These are phyloP conservation scores for Aspergillus intermedius DNA, from an alignment of 2,329 filamentous ascomycete genomes.

Conservation along the genomic window DNA sequence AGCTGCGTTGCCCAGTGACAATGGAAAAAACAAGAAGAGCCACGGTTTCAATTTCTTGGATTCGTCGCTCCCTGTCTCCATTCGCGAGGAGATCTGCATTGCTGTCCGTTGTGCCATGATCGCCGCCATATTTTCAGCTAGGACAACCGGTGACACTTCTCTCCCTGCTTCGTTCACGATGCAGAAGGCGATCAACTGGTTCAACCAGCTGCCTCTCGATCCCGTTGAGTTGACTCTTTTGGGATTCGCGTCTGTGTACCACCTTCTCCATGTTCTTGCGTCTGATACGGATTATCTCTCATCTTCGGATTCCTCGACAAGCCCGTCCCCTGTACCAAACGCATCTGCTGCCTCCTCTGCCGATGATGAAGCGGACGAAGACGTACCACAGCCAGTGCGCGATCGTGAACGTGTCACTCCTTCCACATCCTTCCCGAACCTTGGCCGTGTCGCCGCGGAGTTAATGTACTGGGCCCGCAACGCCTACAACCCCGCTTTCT, in stretches of 20 bases:
- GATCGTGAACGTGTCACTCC: conserved; percentile 1
- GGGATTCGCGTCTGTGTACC: conserved; percentile 37
- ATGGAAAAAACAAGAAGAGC: conserved; percentile 22
- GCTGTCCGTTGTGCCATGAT: conserved; percentile 56
- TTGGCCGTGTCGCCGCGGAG: conserved; percentile 34
- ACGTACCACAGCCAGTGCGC: background rate
- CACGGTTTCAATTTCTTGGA: conserved; percentile 44
- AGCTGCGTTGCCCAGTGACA: conserved; percentile 44
- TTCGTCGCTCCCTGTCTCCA: conserved; percentile 46
- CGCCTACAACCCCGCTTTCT: conserved; percentile 39
- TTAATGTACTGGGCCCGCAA: conserved; percentile 41
- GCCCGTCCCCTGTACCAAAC: conserved; percentile 12
- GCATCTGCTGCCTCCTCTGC: conserved; percentile 16
- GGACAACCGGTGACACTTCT: conserved; percentile 25
- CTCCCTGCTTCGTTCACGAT: conserved; percentile 32
- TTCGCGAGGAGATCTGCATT: conserved; percentile 49
- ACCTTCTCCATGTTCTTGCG: conserved; percentile 35
- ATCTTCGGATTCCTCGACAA: conserved; percentile 28
- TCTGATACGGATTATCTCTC: conserved; percentile 35
- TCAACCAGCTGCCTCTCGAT: conserved; percentile 37
- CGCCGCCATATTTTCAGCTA: conserved; percentile 43
- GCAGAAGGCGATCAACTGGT: conserved; percentile 37
- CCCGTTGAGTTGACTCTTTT: conserved; percentile 37
- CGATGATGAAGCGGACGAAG: conserved; percentile 21
- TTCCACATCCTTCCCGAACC: conserved; percentile 24